These are phyloP conservation scores for Phallus indusiatus DNA, from an alignment of 768 basidiomycete species.

Conservation along the genomic window DNA sequence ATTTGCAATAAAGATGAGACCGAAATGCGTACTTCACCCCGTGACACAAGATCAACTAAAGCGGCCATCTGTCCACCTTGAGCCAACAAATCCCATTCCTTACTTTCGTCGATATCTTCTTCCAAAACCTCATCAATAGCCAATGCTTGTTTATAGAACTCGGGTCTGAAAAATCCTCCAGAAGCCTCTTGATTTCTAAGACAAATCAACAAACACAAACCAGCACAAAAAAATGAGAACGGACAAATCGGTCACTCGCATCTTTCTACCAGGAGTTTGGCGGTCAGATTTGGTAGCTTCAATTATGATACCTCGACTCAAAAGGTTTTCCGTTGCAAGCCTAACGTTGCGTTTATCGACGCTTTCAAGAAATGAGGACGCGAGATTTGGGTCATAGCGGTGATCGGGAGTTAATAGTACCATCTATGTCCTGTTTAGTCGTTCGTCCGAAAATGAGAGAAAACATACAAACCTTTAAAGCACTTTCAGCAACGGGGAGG, in stretches of 20 bases:
- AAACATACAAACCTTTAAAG: conserved; percentile 49
- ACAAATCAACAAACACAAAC: background rate
- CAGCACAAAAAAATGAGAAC: conserved; percentile 15
- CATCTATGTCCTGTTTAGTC: conserved; percentile 41
- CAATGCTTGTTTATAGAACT: conserved; percentile 64
- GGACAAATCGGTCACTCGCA: conserved; percentile 70
- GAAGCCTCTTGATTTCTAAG: conserved; percentile 58
- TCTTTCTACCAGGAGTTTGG: conserved; percentile 57
- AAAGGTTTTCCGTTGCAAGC: conserved; percentile 47
- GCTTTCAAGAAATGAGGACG: conserved; percentile 44
- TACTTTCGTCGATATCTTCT: conserved; percentile 43
- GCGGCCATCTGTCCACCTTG: conserved; percentile 76
- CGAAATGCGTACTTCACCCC: conserved; percentile 48
- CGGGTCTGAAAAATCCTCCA: conserved; percentile 51
- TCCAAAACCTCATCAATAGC: conserved; percentile 48
- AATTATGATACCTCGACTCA: conserved; percentile 56
- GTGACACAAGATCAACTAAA: conserved; percentile 72
- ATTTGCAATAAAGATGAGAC: background rate
- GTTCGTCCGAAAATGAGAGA: background rate
- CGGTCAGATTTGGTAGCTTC: conserved; percentile 54
- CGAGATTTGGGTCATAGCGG: conserved; percentile 52
- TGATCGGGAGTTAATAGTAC: conserved; percentile 65
- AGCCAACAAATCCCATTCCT: conserved; percentile 72
- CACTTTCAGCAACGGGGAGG: conserved; percentile 50
- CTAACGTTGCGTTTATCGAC: conserved; percentile 49